A percentile compares a stretch with the other conserved stretches of the same genome.
These are phyloP conservation scores for Cryptococcus jaspeensis DNA, from an alignment of 1,284 basidiomycete genomes.

Conservation along the genomic window DNA sequence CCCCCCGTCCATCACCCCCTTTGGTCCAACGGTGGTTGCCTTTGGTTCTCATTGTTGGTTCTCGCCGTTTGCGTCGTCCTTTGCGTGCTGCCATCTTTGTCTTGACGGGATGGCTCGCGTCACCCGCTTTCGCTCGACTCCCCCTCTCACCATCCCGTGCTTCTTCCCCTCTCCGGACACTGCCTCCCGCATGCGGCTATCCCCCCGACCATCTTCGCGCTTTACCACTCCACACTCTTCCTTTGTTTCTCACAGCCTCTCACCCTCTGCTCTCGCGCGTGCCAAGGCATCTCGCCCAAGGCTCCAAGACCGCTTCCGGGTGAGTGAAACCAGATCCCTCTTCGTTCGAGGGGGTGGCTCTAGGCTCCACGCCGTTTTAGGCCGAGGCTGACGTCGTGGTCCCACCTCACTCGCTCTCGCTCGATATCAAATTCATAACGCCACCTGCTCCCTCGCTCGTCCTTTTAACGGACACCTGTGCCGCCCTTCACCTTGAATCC, in stretches of 20 bases:
- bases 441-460: constrained; percentile 7
- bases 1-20: too few relatives aligned
- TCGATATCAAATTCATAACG: background rate
- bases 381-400: constrained; percentile 15
- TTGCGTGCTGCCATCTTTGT: background rate
- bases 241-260: constrained; percentile 24
- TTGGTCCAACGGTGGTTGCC: background rate
- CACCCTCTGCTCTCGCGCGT: constrained; percentile 2
- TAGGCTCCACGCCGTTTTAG: background rate
- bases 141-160: constrained; percentile 1
- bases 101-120: background rate
- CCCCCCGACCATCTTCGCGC: background rate
- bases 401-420: background rate
- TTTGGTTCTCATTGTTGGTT: too few relatives aligned
- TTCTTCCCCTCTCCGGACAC: background rate
- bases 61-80: too few relatives aligned
- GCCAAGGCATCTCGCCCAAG: background rate
- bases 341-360: constrained; percentile 24
- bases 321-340: constrained; percentile 11
- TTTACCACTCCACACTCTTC: constrained; percentile 8
- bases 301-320: constrained; percentile 3
- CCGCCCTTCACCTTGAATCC: constrained; percentile 8
- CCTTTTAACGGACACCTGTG: constrained; percentile 26
- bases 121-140: background rate
- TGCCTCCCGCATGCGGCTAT: background rate